Evolutionary conservation across 176 grass and related monocot genomes (phyloP).

Genomic region (Chloris gayana): DNA sequence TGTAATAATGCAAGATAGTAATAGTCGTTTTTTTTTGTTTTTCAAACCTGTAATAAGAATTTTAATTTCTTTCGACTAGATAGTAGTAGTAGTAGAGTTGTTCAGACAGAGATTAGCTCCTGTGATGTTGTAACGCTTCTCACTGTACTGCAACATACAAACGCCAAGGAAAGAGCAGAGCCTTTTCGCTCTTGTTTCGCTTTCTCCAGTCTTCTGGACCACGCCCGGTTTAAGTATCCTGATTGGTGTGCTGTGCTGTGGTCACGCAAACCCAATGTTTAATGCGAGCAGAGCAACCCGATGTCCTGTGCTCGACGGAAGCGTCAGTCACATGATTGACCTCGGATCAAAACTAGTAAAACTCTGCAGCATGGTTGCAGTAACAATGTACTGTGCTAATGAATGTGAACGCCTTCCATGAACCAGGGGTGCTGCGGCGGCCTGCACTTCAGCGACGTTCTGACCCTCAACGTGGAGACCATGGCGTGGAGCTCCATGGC

Average conservation of each 20-base stretch:
- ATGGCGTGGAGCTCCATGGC: constrained; percentile 82
- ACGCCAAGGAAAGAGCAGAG: not conserved
- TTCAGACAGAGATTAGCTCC: not conserved
- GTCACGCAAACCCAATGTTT: constrained; percentile 38
- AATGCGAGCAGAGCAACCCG: constrained; percentile 5
- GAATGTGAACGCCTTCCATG: not conserved
- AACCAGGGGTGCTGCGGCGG: constrained; percentile 92
- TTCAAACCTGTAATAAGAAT: not conserved
- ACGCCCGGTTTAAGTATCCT: constrained; percentile 7
- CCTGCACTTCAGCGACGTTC: constrained; percentile 90
- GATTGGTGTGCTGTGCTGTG: constrained; percentile 35
- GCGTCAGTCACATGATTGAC: not conserved
- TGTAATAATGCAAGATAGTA: not conserved
- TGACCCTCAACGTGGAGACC: constrained; percentile 76
- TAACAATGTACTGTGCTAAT: not conserved
- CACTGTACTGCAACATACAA: not conserved
- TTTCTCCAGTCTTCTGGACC: constrained; percentile 44
- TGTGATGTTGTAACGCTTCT: not conserved
- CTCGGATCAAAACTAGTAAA: not conserved
- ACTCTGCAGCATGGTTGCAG: no score
- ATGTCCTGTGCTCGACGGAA: not conserved
- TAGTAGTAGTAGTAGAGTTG: no score
- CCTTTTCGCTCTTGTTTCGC: constrained; percentile 37
- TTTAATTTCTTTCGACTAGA: not conserved
- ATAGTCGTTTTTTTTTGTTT: not conserved